Base-by-base conservation (phyloP, 139 green algal species). In the Closterium sp. region DNA sequence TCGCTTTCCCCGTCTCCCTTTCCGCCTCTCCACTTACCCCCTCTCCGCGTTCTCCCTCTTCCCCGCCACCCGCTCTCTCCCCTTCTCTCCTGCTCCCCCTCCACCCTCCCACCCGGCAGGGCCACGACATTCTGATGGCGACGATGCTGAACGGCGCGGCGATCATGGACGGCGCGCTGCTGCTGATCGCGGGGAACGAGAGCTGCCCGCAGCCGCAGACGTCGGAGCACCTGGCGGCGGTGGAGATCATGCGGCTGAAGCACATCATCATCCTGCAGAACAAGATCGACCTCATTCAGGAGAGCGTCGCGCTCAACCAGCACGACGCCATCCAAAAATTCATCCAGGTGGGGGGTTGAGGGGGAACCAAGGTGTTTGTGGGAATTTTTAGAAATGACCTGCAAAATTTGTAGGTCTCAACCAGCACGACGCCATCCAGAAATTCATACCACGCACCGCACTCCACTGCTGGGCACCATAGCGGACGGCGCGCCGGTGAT, bases 101-200 rank as follows among this genome's bases (percentile, higher is more conserved):
- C 62, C 17, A 13, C 62, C 62, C 19, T 79, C 62, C 62, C 62
- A n/a, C 38, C 22, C n/a, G 29, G 19, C 70, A 93, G 91, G 97
- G 98, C 17, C 98, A 99, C 96, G 98, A 99, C 96, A 99, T 99
- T 97, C 97, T 99, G 85, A 99, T 99, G 98, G 98, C 98, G 17
- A 99, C 98, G 92, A 99, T 99, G 98, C 97, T 99, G 28, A 99
- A 99, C 96, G 98, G 98, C 30, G 98, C 98, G 11, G 98, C 98
- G 6, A 98, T 99, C 86, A 99, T 99, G 98, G 98, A 99, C 90
- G 98, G 98, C 86, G 98, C 98, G 17, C 95, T 99, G 92, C 97
- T 99, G 86, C 97, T 99, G 4, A 98, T 99, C 42, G 98, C 98
- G 13, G 98, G 97, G 87, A 99, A 99, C 93, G 98, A 99, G 96